Conservation (phyloP, 73 alveolate species). For the Symbiodinium pilosum region DNA sequence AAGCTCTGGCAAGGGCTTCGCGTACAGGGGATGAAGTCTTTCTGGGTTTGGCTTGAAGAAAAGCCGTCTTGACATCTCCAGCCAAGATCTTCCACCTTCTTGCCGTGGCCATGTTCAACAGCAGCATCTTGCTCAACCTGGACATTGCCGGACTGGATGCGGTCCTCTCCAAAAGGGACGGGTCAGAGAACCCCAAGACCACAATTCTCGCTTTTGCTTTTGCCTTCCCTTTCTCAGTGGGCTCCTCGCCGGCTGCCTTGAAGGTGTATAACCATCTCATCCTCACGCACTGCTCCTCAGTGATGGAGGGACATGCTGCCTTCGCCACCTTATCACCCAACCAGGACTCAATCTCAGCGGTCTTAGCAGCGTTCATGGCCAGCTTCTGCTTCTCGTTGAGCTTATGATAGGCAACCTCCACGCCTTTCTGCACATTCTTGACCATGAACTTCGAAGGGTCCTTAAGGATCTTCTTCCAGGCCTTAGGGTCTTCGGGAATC, state of each 20-base stretch:
- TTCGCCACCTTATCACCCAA: neutral
- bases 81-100: neutral
- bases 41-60: neutral
- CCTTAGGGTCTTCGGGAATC: neutral
- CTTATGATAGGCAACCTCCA: constrained; percentile 8
- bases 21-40: neutral
- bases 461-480: neutral
- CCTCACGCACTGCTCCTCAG: neutral
- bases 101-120: neutral
- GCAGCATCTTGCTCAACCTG: neutral
- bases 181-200: neutral
- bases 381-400: neutral
- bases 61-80: neutral
- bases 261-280: neutral
- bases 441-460: neutral
- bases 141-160: neutral
- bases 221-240: neutral
- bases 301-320: neutral
- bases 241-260: neutral
- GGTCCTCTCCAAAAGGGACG: neutral
- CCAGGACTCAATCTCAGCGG: neutral
- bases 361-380: constrained; percentile 31
- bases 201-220: neutral
- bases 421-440: constrained; percentile 13
- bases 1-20: neutral